Conservation (phyloP, 352 stramenopile species). For the Pythium vanterpoolii region DNA sequence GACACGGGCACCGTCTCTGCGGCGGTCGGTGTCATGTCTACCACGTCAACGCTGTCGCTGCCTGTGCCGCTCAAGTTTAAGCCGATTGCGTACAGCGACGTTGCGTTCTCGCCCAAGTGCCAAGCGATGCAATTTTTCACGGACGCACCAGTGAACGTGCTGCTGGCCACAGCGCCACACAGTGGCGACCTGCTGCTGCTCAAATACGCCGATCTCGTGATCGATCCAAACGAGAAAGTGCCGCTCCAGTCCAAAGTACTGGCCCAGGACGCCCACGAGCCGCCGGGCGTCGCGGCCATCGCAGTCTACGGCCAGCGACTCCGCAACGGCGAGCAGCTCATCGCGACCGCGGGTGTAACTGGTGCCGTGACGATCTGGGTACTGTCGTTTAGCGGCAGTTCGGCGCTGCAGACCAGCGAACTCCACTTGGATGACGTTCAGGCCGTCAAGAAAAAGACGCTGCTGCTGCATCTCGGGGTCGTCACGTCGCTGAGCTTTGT, state of each 20-base stretch:
- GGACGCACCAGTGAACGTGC: constrained; percentile 42
- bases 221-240: constrained; percentile 48
- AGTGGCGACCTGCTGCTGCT: constrained; percentile 43
- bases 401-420: constrained; percentile 11
- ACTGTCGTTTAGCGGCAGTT: constrained; percentile 33
- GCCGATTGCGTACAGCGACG: constrained; percentile 42
- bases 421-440: constrained; percentile 61
- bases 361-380: constrained; percentile 68
- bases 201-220: constrained; percentile 50
- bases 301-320: constrained; percentile 42
- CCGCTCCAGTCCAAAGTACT: constrained; percentile 51
- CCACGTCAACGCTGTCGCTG: not conserved
- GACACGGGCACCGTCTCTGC: constrained; percentile 10
- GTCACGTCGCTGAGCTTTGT: constrained; percentile 64
- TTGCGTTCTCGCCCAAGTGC: constrained; percentile 36
- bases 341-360: constrained; percentile 64
- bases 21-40: not conserved
- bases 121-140: constrained; percentile 39
- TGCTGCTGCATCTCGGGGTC: constrained; percentile 46
- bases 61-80: constrained; percentile 34
- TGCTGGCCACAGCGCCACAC: constrained; percentile 39
- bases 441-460: constrained; percentile 63
- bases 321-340: constrained; percentile 44
- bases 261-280: constrained; percentile 45
- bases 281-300: constrained; percentile 42